Evolutionary conservation across 2,329 filamentous ascomycete genomes (phyloP).

Genomic region (Claviceps sp.): DNA sequence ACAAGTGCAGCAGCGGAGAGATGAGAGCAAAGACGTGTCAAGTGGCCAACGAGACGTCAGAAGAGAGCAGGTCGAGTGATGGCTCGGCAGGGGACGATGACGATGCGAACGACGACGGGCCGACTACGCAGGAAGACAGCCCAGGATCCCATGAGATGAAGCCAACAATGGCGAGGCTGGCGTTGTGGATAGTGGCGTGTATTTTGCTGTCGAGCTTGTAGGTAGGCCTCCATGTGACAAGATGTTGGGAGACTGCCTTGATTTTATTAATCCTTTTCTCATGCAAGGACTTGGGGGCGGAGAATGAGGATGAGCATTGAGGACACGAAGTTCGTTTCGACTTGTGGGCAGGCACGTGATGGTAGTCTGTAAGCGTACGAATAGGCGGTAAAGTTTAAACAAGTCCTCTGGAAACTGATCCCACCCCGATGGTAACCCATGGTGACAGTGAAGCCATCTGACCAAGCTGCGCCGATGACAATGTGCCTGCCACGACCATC

Average conservation of each 20-base stretch:
- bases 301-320: neutral
- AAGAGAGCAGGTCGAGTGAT: conserved; percentile 13
- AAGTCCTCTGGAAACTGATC: neutral
- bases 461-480: neutral
- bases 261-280: neutral
- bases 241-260: neutral
- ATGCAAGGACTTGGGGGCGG: neutral
- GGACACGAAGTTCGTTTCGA: neutral
- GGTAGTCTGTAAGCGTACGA: too few species aligned
- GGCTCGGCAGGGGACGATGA: conserved; percentile 8
- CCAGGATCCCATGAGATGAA: neutral
- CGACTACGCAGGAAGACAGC: neutral
- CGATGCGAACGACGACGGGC: neutral
- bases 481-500: neutral
- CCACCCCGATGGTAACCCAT: neutral
- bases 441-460: neutral
- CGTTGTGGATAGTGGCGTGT: neutral
- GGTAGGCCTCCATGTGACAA: neutral
- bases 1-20: conserved; percentile 1
- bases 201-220: neutral
- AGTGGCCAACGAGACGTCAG: conserved; percentile 11
- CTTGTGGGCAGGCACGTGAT: neutral
- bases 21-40: conserved; percentile 11
- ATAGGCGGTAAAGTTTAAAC: too few species aligned
- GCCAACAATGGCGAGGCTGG: neutral